Evolutionary conservation across 2,329 filamentous ascomycete species (phyloP).

Genomic region (Sclerotinia subarctica): DNA sequence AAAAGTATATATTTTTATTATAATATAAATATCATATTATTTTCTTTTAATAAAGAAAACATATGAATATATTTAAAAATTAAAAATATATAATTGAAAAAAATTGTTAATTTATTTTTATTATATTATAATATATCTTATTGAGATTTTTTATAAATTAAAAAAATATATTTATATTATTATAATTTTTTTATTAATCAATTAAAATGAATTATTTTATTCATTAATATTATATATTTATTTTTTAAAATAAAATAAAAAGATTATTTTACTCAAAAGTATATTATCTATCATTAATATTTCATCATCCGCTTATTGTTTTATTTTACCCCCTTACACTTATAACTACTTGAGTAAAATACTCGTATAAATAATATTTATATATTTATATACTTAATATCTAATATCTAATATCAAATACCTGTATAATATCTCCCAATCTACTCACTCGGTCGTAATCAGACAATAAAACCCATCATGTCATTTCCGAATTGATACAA

Average conservation of each 20-base stretch:
- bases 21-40: background rate
- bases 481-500: slow-evolving; percentile 15
- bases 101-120: background rate
- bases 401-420: too few relatives aligned
- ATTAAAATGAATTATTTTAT: background rate
- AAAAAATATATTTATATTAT: background rate
- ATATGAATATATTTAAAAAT: background rate
- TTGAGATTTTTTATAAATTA: background rate
- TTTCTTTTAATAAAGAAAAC: background rate
- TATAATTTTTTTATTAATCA: background rate
- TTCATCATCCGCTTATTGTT: background rate
- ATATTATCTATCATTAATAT: background rate
- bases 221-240: background rate
- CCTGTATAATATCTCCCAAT: too few relatives aligned
- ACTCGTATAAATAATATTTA: background rate
- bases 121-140: too few relatives aligned
- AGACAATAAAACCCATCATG: too few relatives aligned
- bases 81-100: background rate
- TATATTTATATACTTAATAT: too few relatives aligned
- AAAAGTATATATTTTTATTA: background rate
- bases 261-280: background rate
- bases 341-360: background rate
- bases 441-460: background rate
- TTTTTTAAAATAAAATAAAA: background rate
- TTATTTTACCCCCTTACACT: background rate